phyloP scores from a whole-genome alignment of 2,329 filamentous ascomycete genomes.

The Juglanconis oblonga region DNA sequence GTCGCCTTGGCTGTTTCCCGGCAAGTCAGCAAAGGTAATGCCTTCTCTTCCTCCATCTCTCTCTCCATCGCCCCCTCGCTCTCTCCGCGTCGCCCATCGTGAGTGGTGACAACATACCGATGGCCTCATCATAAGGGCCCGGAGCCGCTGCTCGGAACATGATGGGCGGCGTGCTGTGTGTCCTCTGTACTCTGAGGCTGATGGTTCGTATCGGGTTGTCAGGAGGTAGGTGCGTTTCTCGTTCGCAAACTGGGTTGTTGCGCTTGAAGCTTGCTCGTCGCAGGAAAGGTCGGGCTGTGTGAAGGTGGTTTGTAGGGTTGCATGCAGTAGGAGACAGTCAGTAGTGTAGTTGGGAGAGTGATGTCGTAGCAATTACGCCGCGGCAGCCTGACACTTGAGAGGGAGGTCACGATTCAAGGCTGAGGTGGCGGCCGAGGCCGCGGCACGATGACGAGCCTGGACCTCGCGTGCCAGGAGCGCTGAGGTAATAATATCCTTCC shows the following conservation, averaged over 20 bases:
- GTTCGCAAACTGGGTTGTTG: no score
- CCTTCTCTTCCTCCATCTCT: no score
- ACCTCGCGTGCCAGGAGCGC: no score
- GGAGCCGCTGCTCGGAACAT: conserved; percentile 59
- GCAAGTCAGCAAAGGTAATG: conserved; percentile 6
- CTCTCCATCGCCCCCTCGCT: neutral
- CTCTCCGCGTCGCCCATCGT: neutral
- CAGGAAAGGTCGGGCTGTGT: neutral
- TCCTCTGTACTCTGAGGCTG: neutral
- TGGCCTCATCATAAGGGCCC: conserved; percentile 57
- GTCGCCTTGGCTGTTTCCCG: conserved; percentile 66
- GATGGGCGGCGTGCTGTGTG: conserved; percentile 31
- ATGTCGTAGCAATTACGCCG: neutral
- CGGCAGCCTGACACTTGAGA: neutral
- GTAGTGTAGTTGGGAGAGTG: neutral
- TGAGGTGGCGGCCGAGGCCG: no score
- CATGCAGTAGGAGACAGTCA: neutral
- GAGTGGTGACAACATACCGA: conserved; percentile 44
- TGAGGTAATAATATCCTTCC: no score
- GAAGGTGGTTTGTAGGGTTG: neutral
- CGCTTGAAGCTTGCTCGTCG: neutral
- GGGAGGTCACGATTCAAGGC: neutral
- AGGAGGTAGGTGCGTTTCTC: neutral
- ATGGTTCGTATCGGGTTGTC: neutral
- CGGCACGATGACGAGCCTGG: no score